Evolutionary conservation across 495 filamentous ascomycete genomes (phyloP), one percentile per base, ranked within the genome.

Genomic region (Platismatia glauca): DNA sequence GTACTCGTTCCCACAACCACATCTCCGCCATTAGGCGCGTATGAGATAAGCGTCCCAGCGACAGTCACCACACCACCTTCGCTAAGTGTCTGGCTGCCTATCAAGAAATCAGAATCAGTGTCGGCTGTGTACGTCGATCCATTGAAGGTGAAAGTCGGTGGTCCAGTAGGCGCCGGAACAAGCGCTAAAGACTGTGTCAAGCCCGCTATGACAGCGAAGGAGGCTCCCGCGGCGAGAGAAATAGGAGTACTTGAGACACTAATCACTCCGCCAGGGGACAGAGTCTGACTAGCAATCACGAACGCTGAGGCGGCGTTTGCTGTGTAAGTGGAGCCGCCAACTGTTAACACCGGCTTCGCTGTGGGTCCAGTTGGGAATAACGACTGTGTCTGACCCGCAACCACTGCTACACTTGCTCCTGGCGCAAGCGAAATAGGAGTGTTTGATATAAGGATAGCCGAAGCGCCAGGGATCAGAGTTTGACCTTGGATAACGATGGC

Each of bases 281-380:
- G 58, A 20, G 65, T 67, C 22, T 67, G 62, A 27, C 65, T 62
- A 0, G 3, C 52, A 27, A 67, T 58, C 16, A 59, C 48, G 58
- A 65, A 67, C 0, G 53, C 41, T 18, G 44, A 56, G 9, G 37
- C 48, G 2, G 57, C 27, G 20, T 67, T 57, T 12, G 57, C 65
- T 22, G 50, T 57, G 18, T 37, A 60, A 16, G 52, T 63, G 4
- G 61, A 63, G 34, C 43, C 55, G 4, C 20, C 61, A 3, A 63
- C 7, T 12, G 61, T 63, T 3, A 63, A 4, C 1, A 59, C 39
- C 12, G 61, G 55, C 0, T 6, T 27, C 5, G 39, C 12, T 1
- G 58, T 53, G n/a, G 31, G 11, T 1, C 20, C 1, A 4, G 39
- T 29, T 24, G 55, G 16, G 0, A 9, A 31, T 6, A 59, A 46